Evolutionary conservation across 2,329 filamentous ascomycete genomes (phyloP).

Genomic region (Zymoseptoria brevis): DNA sequence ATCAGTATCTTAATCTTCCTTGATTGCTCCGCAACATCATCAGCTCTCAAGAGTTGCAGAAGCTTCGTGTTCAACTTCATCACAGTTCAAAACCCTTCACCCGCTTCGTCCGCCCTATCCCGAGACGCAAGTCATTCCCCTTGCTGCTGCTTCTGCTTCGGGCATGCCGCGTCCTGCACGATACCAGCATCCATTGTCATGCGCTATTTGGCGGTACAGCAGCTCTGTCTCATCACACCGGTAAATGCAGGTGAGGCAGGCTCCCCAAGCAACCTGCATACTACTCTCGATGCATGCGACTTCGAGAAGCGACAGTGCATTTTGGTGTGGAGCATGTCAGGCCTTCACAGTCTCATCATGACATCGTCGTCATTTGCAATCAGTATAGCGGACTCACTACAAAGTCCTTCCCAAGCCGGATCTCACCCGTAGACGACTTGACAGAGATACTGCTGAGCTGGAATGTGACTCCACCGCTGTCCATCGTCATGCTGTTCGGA

Average conservation of each 20-base stretch:
- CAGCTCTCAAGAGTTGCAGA: background rate
- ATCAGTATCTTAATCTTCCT: background rate
- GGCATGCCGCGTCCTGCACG: background rate
- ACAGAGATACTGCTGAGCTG: background rate
- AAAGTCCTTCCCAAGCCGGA: background rate
- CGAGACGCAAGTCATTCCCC: background rate
- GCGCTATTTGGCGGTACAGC: background rate
- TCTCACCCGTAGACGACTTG: background rate
- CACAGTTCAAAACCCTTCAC: background rate
- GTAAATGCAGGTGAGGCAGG: background rate
- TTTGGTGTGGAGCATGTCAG: background rate
- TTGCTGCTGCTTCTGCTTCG: background rate
- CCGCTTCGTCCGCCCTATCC: background rate
- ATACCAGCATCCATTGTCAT: background rate
- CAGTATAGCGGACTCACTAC: background rate
- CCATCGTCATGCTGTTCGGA: background rate
- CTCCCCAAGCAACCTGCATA: background rate
- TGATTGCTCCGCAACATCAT: background rate
- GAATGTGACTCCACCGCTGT: background rate
- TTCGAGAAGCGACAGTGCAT: background rate
- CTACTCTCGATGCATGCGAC: background rate
- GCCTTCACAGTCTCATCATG: background rate
- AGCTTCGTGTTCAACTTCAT: background rate
- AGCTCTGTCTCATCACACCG: background rate
- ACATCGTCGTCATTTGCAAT: background rate